phyloP scores from a whole-genome alignment of 441 rosid species.

The Sinapis alba region DNA sequence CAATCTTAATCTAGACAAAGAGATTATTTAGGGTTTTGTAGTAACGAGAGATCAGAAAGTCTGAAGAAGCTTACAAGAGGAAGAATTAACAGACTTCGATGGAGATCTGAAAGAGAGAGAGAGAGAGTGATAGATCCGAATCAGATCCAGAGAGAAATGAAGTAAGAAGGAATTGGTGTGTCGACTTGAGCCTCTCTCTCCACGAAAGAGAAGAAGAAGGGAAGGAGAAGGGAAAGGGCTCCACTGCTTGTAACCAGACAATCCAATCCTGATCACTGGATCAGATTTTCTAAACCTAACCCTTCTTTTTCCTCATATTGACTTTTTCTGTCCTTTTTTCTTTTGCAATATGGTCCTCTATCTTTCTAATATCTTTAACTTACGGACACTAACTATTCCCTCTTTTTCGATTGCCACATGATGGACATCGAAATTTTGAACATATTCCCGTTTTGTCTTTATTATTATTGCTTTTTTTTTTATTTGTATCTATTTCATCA shows the following conservation, averaged over 20 bases:
- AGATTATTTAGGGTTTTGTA: conserved; percentile 22
- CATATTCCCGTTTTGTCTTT: background rate
- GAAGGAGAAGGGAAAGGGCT: conserved; percentile 24
- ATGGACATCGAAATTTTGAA: background rate
- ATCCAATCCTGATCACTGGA: conserved; percentile 37
- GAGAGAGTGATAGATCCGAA: conserved; percentile 17
- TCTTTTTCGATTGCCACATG: background rate
- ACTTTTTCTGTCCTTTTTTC: conserved; percentile 15
- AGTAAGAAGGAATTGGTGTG: background rate
- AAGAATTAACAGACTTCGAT: background rate
- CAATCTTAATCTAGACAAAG: conserved; percentile 15
- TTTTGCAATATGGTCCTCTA: conserved; percentile 4
- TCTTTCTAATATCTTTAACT: background rate
- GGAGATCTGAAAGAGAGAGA: conserved; percentile 22
- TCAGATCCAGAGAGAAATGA: conserved; percentile 23
- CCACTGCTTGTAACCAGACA: conserved; percentile 44
- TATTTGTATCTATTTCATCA: no score
- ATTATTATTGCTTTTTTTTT: no score
- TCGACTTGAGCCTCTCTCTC: conserved; percentile 19
- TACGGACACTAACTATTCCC: background rate
- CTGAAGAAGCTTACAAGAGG: background rate
- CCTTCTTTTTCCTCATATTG: conserved; percentile 29
- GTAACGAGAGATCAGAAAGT: background rate
- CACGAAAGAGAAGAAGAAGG: background rate
- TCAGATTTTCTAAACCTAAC: conserved; percentile 40